These are phyloP conservation scores for Sarocladium strictum DNA, from an alignment of 2,329 filamentous ascomycete species.

Conservation along the genomic window DNA sequence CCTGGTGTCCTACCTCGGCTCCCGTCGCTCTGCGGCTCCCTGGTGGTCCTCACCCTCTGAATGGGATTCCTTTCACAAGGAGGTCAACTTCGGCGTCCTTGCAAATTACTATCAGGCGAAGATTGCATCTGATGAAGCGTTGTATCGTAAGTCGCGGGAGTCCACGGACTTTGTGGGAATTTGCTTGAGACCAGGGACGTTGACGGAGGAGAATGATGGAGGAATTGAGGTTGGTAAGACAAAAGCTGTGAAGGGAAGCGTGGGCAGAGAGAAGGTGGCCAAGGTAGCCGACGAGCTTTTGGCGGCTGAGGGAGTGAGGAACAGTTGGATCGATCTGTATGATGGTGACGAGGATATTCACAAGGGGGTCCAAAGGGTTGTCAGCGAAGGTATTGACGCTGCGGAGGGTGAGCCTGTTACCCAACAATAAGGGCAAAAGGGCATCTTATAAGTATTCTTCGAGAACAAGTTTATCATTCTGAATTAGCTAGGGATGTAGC, in stretches of 20 bases:
- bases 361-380: slow-evolving; percentile 40
- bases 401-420: slow-evolving; percentile 45
- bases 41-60: slow-evolving; percentile 44
- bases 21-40: slow-evolving; percentile 42
- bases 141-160: slow-evolving; percentile 42
- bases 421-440: slow-evolving; percentile 13
- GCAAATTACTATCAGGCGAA: slow-evolving; percentile 56
- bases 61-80: slow-evolving; percentile 41
- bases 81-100: slow-evolving; percentile 33
- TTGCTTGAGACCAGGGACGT: slow-evolving; percentile 44
- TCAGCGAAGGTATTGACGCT: slow-evolving; percentile 43
- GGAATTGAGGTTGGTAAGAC: slow-evolving; percentile 43
- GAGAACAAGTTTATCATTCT: too few relatives aligned
- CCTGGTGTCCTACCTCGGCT: slow-evolving; percentile 55
- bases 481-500: background rate
- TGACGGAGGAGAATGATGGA: slow-evolving; percentile 44
- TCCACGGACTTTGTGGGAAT: slow-evolving; percentile 40
- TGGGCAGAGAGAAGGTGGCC: slow-evolving; percentile 56
- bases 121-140: slow-evolving; percentile 50
- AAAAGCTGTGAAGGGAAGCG: slow-evolving; percentile 28
- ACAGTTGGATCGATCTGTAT: slow-evolving; percentile 48
- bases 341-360: slow-evolving; percentile 45
- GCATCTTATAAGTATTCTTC: too few relatives aligned
- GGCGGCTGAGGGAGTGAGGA: slow-evolving; percentile 39
- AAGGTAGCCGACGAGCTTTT: slow-evolving; percentile 50